These are phyloP conservation scores for Stereocaulon alpinum DNA, from an alignment of 495 filamentous ascomycete genomes.

Conservation along the genomic window DNA sequence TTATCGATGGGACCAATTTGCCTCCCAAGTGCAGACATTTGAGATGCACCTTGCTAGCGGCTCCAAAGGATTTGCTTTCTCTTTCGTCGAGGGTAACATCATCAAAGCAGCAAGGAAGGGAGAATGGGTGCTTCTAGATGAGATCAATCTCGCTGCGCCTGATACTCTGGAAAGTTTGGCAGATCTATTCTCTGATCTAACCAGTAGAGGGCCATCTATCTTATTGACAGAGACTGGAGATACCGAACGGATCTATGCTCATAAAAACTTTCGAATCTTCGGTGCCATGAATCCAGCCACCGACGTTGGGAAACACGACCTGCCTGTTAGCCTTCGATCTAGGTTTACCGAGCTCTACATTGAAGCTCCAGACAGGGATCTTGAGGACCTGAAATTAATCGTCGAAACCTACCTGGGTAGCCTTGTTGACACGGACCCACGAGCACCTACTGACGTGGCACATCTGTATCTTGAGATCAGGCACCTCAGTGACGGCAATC, in stretches of 20 bases:
- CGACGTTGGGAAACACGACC: constrained; percentile 89
- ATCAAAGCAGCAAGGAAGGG: constrained; percentile 87
- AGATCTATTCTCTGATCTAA: constrained; percentile 64
- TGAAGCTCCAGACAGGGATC: constrained; percentile 70
- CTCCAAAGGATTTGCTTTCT: constrained; percentile 78
- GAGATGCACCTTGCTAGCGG: constrained; percentile 71
- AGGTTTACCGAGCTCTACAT: constrained; percentile 94
- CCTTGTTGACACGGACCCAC: constrained; percentile 51
- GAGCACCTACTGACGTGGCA: constrained; percentile 65
- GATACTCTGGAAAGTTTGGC: constrained; percentile 91
- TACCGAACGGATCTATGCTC: constrained; percentile 75
- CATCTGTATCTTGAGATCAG: constrained; percentile 80
- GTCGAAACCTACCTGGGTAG: constrained; percentile 76
- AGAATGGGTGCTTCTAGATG: constrained; percentile 96
- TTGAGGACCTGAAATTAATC: constrained; percentile 71
- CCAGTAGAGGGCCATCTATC: constrained; percentile 60
- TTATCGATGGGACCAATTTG: constrained; percentile 72
- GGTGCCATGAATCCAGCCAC: constrained; percentile 99
- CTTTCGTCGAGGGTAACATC: constrained; percentile 90
- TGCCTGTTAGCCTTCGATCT: constrained; percentile 72
- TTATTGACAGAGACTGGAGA: constrained; percentile 86
- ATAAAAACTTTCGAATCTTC: constrained; percentile 91
- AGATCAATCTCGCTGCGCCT: constrained; percentile 90
- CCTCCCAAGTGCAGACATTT: constrained; percentile 62
- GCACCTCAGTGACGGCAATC: constrained; percentile 65